Base-by-base conservation (phyloP, 495 filamentous ascomycete species). In the Penicillium salamii region DNA sequence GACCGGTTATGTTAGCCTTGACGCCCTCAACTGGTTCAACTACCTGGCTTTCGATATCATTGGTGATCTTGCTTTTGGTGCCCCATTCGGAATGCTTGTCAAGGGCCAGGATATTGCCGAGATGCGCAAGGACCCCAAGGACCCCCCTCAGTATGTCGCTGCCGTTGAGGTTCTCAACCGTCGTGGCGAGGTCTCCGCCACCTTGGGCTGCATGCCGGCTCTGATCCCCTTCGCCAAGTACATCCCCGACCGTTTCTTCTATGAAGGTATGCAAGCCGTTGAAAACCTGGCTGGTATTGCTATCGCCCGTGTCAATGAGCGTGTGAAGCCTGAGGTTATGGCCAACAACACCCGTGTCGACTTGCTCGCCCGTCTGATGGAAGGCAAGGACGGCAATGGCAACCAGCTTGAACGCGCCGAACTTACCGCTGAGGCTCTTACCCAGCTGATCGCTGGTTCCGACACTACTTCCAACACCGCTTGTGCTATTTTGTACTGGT, bases 31-130 rank as follows among this genome's bases (percentile, higher is more conserved):
- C 61, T 96, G 91, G 91, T 93, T 92, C 79, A 96, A 96, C 70
- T 95, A 87, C 65, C 78, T 95, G 8, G 91, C 91, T 34, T 96
- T 96, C 55, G 91, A 96, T 57, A 89, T 93, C 45, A 96, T 96
- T 54, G 90, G 90, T 5, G 73, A 77, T 19, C 52, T 78, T 33
- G 77, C 77, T 18, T 80, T 80, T 50, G 77, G 77, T 33, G 73
- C 73, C 15, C 77, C 77, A 23, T 80, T 80, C 54, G 76, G 75
- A 20, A 80, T 80, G 77, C 66, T 80, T 31, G 59, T 70, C 42
- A 75, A 74, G 62, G 76, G 72, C 31, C 47, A 67, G 53, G 83
- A 86, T 55, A 72, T 84, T 32, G 81, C 83, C 6, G 81, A 84
- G 62, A 78, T 86, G 50, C 74, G 78, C 46, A 68, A 75, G 56